Base-by-base conservation (phyloP, 2,329 filamentous ascomycete species). In the Cladophialophora chaetospira region DNA sequence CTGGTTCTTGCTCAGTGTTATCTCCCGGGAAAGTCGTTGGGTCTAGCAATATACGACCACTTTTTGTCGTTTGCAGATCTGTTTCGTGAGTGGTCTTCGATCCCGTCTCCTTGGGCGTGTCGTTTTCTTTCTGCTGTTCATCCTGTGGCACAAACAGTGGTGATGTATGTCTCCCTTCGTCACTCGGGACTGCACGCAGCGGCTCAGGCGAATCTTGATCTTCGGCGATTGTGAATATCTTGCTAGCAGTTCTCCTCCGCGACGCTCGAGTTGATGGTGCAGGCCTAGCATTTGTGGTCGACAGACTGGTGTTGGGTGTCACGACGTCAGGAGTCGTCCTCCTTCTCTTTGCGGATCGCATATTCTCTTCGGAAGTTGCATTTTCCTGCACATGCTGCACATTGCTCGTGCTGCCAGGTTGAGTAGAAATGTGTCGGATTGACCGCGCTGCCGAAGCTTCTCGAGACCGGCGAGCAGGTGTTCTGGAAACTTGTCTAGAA, bases 331-430 rank as follows among this genome's bases (percentile, higher is more conserved):
- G 33, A 13, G 60, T 60, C 13, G 58, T 35, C 50, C 57, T 45
- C 43, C 61, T 59, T 42, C 61, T 56, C 51, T 63, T 63, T n/a
- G 44, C 49, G 10, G 54, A 51, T 25, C 47, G 53, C 33, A 26
- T 33, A 17, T 25, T 46, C 19, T 36, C 50, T 15, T 47, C 23
- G 5, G 31, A n/a, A 23, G 29, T 11, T 3, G 15, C 5, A 19
- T 10, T 28, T 10, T 19, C 21, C 21, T 9, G 26, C n/a, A 23
- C 40, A 15, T 10, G 9, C 11, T 17, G 17, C 10, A 19, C 17
- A 15, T 15, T 21, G 6, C 15, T 26, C 9, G 23, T 31, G 29
- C 26, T 15, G 48, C 25, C 25, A 31, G 43, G 33, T 28, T 17
- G 19, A 21, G 10, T 36, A 2, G 54, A 42, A 21, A 10, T 40